These are phyloP conservation scores for Gentiana dahurica DNA, from an alignment of 257 asterid species.

Conservation along the genomic window DNA sequence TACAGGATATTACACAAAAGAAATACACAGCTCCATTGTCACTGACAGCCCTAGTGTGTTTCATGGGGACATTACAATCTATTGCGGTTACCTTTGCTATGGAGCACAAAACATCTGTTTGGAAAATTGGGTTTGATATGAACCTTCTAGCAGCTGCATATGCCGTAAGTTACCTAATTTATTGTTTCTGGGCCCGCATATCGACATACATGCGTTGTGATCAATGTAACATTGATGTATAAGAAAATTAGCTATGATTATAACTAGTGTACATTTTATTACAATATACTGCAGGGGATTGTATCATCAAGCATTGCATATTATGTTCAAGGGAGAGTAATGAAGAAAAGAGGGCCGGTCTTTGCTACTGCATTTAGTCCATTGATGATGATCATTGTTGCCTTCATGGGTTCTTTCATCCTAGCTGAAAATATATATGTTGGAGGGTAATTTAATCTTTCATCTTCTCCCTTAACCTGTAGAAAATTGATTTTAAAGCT, in stretches of 20 bases:
- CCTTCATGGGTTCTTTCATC: conserved; percentile 82
- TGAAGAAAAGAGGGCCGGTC: conserved; percentile 79
- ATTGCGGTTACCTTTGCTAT: conserved; percentile 64
- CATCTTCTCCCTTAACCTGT: too few relatives aligned
- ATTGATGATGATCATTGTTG: conserved; percentile 85
- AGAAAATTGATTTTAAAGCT: too few relatives aligned
- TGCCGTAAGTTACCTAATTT: conserved; percentile 44
- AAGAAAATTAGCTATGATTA: too few relatives aligned
- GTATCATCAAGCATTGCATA: conserved; percentile 83
- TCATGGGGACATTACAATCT: conserved; percentile 80
- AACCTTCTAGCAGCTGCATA: conserved; percentile 88
- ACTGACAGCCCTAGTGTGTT: conserved; percentile 66
- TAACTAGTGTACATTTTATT: background rate
- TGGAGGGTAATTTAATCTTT: conserved; percentile 53
- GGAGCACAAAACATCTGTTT: conserved; percentile 64
- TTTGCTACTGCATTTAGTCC: conserved; percentile 90
- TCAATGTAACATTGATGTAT: too few relatives aligned
- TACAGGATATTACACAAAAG: conserved; percentile 51
- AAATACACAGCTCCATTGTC: conserved; percentile 76
- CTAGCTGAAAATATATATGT: conserved; percentile 63
- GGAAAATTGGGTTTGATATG: conserved; percentile 81
- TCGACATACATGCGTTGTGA: background rate
- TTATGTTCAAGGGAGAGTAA: conserved; percentile 80
- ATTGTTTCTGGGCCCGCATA: background rate
- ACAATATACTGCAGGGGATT: conserved; percentile 45